These are phyloP conservation scores for Lindgomyces ingoldianus DNA, from an alignment of 495 filamentous ascomycete genomes.

Conservation along the genomic window DNA sequence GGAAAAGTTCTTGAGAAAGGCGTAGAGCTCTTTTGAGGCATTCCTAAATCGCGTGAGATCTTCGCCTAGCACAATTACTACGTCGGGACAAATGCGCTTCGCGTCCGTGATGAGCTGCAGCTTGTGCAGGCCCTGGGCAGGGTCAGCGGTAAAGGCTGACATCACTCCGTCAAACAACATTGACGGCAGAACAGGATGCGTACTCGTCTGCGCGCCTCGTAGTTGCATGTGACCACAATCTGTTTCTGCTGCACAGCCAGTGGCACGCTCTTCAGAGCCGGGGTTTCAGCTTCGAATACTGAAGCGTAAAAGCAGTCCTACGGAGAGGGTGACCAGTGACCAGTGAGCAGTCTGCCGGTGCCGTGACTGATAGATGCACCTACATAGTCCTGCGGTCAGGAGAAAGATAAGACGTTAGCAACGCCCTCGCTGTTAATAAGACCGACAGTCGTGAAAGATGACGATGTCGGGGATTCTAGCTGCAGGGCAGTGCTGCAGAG, in stretches of 20 bases:
- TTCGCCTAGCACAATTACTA: slow-evolving; percentile 83
- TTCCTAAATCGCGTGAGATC: slow-evolving; percentile 83
- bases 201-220: slow-evolving; percentile 67
- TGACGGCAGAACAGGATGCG: background rate
- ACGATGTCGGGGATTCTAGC: background rate
- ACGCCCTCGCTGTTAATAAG: background rate
- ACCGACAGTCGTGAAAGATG: background rate
- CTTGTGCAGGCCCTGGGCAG: slow-evolving; percentile 69
- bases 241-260: slow-evolving; percentile 82
- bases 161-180: background rate
- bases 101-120: slow-evolving; percentile 81
- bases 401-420: slow-evolving; percentile 31
- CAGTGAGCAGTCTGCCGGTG: background rate
- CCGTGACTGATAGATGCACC: background rate
- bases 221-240: slow-evolving; percentile 94
- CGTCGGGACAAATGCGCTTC: slow-evolving; percentile 75
- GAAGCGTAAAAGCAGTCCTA: slow-evolving; percentile 93
- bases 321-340: slow-evolving; percentile 3
- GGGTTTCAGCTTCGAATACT: slow-evolving; percentile 79
- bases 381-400: slow-evolving; percentile 28
- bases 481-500: background rate
- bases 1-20: slow-evolving; percentile 64
- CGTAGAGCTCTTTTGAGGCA: slow-evolving; percentile 77
- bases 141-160: slow-evolving; percentile 21
- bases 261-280: slow-evolving; percentile 68